Evolutionary conservation across 1,139 yeast genomes (phyloP), one percentile per base, ranked within the genome.

Genomic region (Spathaspora sp.): DNA sequence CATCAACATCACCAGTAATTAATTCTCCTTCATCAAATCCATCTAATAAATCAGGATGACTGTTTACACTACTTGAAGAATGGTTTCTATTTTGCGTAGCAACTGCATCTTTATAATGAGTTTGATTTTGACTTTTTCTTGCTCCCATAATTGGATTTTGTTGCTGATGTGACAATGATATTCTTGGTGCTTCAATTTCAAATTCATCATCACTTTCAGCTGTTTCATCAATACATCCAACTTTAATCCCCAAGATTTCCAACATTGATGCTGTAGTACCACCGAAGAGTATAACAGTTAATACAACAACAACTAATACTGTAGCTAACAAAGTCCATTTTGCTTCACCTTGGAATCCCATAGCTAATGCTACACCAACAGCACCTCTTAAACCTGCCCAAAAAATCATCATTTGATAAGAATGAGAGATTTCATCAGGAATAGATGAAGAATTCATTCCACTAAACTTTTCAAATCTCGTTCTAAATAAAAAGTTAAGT

Each of bases 371-470:
- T 2, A 95, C 99, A 54, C 99, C 99, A 31, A 95, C 99, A 1
- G 99, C 99, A 49, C 99, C 99, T 60, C 99, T 78, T 49, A 95
- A 74, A 5, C 99, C 99, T 1, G 99, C 99, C 99, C 99, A 95
- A 66, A 95, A 95, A 42, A 95, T 89, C 99, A 95, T 93, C 89
- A 91, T 89, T 68, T 95, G 99, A 65, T 95, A 95, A 49, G 88
- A 89, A 57, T 89, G 95, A 18, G 96, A 93, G 50, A 95, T 90
- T 67, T 91, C 98, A 57, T 91, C 97, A 1, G 88, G 86, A 8
- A 52, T n/a, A 6, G 33, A 23, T 25, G 33, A 24, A 7, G 78
- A 63, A 43, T 64, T 62, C 13, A 18, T 18, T 3, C 25, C 26
- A 41, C 65, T 63, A 52, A 69, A 69, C 47, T 64, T 68, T 48